phyloP scores from a whole-genome alignment of 257 asterid genomes.

The Salvia hispanica region DNA sequence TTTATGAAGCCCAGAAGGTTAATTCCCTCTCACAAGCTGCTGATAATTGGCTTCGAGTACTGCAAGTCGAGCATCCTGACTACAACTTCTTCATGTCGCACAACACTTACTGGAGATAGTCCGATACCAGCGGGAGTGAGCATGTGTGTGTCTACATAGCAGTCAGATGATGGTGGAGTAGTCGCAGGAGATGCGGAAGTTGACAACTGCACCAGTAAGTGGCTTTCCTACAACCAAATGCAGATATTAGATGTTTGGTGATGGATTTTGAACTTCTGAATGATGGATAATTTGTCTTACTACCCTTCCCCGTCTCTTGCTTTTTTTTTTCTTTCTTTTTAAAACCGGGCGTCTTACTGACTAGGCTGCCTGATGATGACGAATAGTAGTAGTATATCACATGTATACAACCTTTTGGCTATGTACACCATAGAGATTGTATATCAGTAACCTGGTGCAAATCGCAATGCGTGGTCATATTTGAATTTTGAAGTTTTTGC shows the following conservation, averaged over 20 bases:
- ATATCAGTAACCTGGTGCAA: constrained; percentile 25
- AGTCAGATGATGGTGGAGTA: not conserved
- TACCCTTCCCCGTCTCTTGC: not conserved
- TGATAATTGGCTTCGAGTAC: constrained; percentile 68
- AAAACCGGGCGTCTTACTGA: not conserved
- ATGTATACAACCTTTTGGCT: constrained; percentile 33
- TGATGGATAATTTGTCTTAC: not conserved
- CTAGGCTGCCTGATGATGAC: constrained; percentile 20
- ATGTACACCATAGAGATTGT: constrained; percentile 31
- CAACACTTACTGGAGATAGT: constrained; percentile 51
- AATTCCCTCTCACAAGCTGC: constrained; percentile 64
- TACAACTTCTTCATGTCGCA: constrained; percentile 65
- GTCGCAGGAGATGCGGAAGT: constrained; percentile 10
- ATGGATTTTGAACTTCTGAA: constrained; percentile 20
- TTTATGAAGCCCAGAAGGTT: constrained; percentile 53
- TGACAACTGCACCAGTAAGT: constrained; percentile 14
- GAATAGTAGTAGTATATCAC: constrained; percentile 20
- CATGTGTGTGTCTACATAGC: not conserved
- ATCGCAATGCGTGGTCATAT: constrained; percentile 8
- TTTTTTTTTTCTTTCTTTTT: not conserved
- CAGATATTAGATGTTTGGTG: constrained; percentile 23
- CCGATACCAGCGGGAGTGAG: not conserved
- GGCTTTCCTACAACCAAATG: constrained; percentile 20
- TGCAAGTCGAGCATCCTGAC: constrained; percentile 79
- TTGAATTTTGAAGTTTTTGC: constrained; percentile 1